These are phyloP conservation scores for Schizothecium vesticola DNA, from an alignment of 495 filamentous ascomycete species.

Conservation along the genomic window DNA sequence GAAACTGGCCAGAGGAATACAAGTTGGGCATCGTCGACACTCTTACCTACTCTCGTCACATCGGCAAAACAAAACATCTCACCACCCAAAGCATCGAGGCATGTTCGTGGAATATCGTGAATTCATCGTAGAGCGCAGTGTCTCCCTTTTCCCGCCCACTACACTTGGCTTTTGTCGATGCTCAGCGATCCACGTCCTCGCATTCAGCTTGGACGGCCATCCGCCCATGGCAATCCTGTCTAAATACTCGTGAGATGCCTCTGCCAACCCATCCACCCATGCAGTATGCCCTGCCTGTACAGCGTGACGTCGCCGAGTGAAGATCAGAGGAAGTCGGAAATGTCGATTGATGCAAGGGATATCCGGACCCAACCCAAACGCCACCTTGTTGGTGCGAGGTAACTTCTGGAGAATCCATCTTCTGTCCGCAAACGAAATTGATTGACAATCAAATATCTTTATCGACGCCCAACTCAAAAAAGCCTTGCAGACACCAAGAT, in stretches of 20 bases:
- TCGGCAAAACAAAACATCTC: background rate
- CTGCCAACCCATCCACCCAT: conserved; percentile 49
- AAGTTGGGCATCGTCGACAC: background rate
- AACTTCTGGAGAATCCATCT: conserved; percentile 63
- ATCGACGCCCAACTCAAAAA: conserved; percentile 45
- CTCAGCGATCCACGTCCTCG: conserved; percentile 54
- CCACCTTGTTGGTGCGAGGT: conserved; percentile 40
- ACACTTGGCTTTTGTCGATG: conserved; percentile 50
- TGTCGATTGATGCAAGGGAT: conserved; percentile 63
- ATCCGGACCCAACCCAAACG: conserved; percentile 72
- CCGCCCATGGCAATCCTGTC: conserved; percentile 22
- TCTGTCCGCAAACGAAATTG: conserved; percentile 62
- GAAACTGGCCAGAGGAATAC: background rate
- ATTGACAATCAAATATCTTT: conserved; percentile 37
- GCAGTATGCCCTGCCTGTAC: conserved; percentile 43
- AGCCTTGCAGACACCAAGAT: conserved; percentile 50
- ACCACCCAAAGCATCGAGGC: background rate
- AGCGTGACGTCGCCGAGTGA: conserved; percentile 28
- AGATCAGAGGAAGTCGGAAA: conserved; percentile 35
- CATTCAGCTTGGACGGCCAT: conserved; percentile 34
- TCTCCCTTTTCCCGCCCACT: conserved; percentile 35
- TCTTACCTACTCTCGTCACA: background rate
- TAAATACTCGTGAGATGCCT: conserved; percentile 45
- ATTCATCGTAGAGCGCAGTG: conserved; percentile 50
- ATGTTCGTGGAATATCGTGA: conserved; percentile 45